Evolutionary conservation across 306 rosid genomes (phyloP).

Genomic region (Prunus mira): DNA sequence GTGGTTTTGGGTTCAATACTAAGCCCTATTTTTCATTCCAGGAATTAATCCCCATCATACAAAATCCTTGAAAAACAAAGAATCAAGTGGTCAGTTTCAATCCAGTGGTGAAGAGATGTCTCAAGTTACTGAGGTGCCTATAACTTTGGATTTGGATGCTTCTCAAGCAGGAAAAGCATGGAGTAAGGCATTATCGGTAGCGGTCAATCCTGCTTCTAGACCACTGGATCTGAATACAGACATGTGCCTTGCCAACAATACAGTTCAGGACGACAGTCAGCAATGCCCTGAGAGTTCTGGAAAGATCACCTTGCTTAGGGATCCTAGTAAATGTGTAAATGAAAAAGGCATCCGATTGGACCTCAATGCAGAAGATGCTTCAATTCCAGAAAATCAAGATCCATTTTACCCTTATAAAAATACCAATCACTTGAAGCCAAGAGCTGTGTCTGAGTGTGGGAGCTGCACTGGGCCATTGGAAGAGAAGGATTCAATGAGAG

Average conservation of each 20-base stretch:
- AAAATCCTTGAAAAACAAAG: constrained; percentile 28
- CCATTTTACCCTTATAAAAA: constrained; percentile 34
- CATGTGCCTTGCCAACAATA: constrained; percentile 28
- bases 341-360: constrained; percentile 54
- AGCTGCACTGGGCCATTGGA: constrained; percentile 66
- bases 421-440: constrained; percentile 40
- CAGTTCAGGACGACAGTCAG: constrained; percentile 22
- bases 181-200: constrained; percentile 7
- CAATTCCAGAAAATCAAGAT: constrained; percentile 45
- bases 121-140: constrained; percentile 40
- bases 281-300: constrained; percentile 34
- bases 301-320: constrained; percentile 22
- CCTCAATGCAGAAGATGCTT: constrained; percentile 69
- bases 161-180: constrained; percentile 38
- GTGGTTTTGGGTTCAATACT: constrained; percentile 6
- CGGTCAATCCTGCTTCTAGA: constrained; percentile 18
- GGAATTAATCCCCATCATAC: constrained; percentile 23
- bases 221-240: constrained; percentile 57
- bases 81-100: constrained; percentile 27
- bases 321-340: constrained; percentile 18
- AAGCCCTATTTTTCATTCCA: constrained; percentile 21
- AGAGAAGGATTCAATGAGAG: constrained; percentile 61
- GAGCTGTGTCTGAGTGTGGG: constrained; percentile 71
- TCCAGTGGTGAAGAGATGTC: constrained; percentile 41
- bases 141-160: constrained; percentile 30